Evolutionary conservation across 257 asterid species (phyloP).

Genomic region (Solanum medicagineum): DNA sequence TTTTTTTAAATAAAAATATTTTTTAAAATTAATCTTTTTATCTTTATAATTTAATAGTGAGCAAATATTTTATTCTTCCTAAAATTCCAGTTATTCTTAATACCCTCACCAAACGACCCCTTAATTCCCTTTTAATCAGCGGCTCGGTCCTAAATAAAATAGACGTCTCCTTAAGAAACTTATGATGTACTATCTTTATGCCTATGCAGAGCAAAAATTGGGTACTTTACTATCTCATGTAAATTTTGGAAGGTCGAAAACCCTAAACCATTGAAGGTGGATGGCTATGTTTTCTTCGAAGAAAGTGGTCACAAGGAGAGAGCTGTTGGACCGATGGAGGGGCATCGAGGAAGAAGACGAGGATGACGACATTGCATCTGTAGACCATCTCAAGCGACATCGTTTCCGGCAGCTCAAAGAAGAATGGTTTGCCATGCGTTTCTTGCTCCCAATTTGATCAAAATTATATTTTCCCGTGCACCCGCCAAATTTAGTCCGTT

Average conservation of each 20-base stretch:
- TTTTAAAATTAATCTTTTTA: too few relatives aligned
- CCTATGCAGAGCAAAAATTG: not conserved
- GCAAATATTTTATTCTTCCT: too few relatives aligned
- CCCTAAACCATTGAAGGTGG: not conserved
- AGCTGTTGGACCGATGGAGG: constrained; percentile 78
- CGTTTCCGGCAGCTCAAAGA: constrained; percentile 78
- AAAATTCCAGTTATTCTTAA: too few relatives aligned
- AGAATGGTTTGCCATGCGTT: constrained; percentile 38
- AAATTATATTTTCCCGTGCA: not conserved
- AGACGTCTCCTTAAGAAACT: too few relatives aligned
- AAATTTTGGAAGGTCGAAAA: not conserved
- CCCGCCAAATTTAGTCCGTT: not conserved
- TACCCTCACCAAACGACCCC: too few relatives aligned
- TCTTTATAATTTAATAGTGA: too few relatives aligned
- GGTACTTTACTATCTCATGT: not conserved
- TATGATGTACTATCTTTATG: too few relatives aligned
- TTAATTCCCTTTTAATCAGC: too few relatives aligned
- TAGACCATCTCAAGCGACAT: constrained; percentile 43
- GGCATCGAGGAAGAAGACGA: constrained; percentile 72
- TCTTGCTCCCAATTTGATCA: not conserved
- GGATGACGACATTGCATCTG: constrained; percentile 15
- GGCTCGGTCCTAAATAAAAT: too few relatives aligned
- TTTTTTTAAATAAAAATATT: too few relatives aligned
- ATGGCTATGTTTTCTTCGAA: not conserved
- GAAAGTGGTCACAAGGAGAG: constrained; percentile 38